These are phyloP conservation scores for Colletotrichum euphorbiae DNA, from an alignment of 2,329 filamentous ascomycete species.

Conservation along the genomic window DNA sequence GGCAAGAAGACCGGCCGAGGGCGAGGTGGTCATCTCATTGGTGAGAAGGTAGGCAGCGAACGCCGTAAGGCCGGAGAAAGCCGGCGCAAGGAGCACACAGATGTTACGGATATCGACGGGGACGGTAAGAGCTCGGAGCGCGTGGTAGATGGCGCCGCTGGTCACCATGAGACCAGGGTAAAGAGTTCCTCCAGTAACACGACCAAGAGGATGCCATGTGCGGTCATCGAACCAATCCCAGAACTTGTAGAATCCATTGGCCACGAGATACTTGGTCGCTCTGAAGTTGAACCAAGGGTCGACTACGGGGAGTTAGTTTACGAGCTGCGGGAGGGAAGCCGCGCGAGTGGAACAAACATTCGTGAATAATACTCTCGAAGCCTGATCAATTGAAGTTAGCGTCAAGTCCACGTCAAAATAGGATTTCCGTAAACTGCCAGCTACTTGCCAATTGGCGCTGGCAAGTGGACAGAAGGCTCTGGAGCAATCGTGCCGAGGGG, in stretches of 20 bases:
- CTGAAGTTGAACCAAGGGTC: constrained; percentile 99
- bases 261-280: constrained; percentile 96
- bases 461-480: neutral
- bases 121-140: constrained; percentile 87
- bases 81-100: constrained; percentile 95
- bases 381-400: constrained; percentile 63
- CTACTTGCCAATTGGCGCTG: constrained; percentile 21
- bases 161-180: constrained; percentile 99
- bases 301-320: constrained; percentile 67
- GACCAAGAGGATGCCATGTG: constrained; percentile 98
- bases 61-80: constrained; percentile 92
- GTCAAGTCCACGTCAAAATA: constrained; percentile 16
- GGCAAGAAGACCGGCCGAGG: constrained; percentile 93
- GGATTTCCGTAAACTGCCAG: neutral
- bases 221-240: constrained; percentile 99
- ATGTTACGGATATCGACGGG: constrained; percentile 99
- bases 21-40: constrained; percentile 95
- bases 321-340: constrained; percentile 15
- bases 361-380: constrained; percentile 99
- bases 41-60: constrained; percentile 95
- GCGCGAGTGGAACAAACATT: constrained; percentile 76
- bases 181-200: constrained; percentile 98
- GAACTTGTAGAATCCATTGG: constrained; percentile 98
- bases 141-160: constrained; percentile 95
- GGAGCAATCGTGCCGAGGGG: constrained; percentile 34